Evolutionary conservation across 2,329 filamentous ascomycete species (phyloP), one percentile per base, ranked within the genome.

Genomic region (Thermoascus crustaceus): DNA sequence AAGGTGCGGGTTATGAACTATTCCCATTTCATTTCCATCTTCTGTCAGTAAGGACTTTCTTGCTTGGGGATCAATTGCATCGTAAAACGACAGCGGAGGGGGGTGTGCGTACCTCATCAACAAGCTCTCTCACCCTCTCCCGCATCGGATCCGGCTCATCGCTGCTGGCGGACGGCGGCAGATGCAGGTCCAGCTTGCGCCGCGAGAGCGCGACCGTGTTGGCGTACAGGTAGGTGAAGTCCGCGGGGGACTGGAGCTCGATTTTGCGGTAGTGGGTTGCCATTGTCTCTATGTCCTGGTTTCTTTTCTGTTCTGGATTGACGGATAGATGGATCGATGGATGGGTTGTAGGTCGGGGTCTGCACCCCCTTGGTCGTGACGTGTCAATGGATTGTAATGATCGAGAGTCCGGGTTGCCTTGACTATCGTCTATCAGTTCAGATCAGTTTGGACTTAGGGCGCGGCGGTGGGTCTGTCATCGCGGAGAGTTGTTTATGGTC

Each of bases 211-310:
- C 53, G 37, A 61, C 46, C 17, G 66, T 60, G 49, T 70, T 70
- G 41, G 54, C 50, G 42, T 67, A 64, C 31, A 71, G 65, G 40
- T 68, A 70, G 35, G 60, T 63, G 33, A 70, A 62, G 54, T 71
- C 67, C 39, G 60, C 58, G 36, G 66, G 55, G 29, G 67, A 65
- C 50, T 71, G 67, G n/a, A 71, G 61, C 40, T 70, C 67, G 49
- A 71, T 62, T 48, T 68, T 69, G 46, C 67, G 64, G 46, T 70
- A 60, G 47, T 67, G 61, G 41, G 52, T 49, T 35, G 42, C 24
- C 48, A 58, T 55, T 36, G 38, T 49, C 14, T 7, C 6, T 9
- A 29, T 17, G 19, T 42, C 27, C 5, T 24, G 7, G 5, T 7
- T 18, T 16, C n/a, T 30, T 18, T 31, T 22, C 31, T 27, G n/a